Percentiles rank a stretch among this genome's conserved stretches.
Evolutionary conservation across 371 early-diverging fungal species (phyloP).

Genomic region (Mortierella sp.): DNA sequence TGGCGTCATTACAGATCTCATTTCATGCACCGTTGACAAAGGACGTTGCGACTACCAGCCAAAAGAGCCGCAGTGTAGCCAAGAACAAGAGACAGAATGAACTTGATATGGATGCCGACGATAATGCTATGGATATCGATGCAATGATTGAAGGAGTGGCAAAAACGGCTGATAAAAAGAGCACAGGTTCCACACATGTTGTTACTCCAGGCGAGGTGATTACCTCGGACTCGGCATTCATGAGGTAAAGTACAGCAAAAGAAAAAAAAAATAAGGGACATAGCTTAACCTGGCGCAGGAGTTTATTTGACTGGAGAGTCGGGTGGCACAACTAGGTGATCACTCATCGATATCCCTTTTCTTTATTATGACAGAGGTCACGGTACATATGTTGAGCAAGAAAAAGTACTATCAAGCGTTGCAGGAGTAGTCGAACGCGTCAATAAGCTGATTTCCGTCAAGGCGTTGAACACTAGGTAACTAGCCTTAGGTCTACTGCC

Average conservation of each 20-base stretch:
- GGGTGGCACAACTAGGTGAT: neutral
- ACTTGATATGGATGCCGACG: slow-evolving; percentile 60
- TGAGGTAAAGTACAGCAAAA: slow-evolving; percentile 71
- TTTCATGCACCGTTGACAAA: slow-evolving; percentile 57
- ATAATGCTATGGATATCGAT: slow-evolving; percentile 23
- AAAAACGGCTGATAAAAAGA: slow-evolving; percentile 16
- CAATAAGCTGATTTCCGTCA: slow-evolving; percentile 96
- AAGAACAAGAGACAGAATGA: slow-evolving; percentile 21
- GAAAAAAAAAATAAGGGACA: too few species aligned
- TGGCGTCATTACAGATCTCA: slow-evolving; percentile 3
- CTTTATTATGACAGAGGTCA: slow-evolving; percentile 79
- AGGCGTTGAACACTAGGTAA: slow-evolving; percentile 88
- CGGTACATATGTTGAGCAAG: slow-evolving; percentile 88
- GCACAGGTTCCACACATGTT: slow-evolving; percentile 54
- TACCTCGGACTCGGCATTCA: slow-evolving; percentile 85
- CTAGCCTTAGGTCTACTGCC: neutral
- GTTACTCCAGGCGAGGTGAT: slow-evolving; percentile 92
- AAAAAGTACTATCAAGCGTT: slow-evolving; percentile 83
- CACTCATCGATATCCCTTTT: neutral
- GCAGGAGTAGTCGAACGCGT: slow-evolving; percentile 95
- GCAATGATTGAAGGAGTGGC: neutral
- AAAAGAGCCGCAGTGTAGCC: slow-evolving; percentile 6
- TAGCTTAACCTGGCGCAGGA: too few species aligned
- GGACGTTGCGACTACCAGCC: slow-evolving; percentile 6
- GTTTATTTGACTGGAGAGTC: too few species aligned